phyloP scores from a whole-genome alignment of 176 grass and related monocot genomes.

The Pharus latifolius region DNA sequence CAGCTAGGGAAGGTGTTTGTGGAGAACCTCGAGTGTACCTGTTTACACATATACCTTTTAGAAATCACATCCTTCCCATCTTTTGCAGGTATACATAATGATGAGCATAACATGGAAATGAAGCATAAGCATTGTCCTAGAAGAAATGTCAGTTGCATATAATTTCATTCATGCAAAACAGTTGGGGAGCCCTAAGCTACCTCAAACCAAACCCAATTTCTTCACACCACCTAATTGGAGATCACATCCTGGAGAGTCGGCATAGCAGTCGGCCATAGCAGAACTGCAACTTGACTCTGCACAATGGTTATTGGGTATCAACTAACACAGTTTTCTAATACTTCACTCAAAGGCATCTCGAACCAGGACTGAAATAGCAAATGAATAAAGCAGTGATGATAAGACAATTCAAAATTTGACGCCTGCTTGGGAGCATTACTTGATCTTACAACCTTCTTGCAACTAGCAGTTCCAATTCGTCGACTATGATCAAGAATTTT shows the following conservation, averaged over 20 bases:
- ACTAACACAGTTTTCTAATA: conserved; percentile 6
- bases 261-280: background rate
- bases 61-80: background rate
- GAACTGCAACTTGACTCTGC: conserved; percentile 50
- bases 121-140: background rate
- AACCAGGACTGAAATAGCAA: background rate
- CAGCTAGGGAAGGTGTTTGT: conserved; percentile 70
- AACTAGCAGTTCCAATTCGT: background rate
- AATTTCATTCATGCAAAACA: conserved; percentile 31
- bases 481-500: background rate
- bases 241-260: conserved; percentile 32
- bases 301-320: conserved; percentile 25
- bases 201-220: conserved; percentile 26
- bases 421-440: background rate
- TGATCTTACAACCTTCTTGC: background rate
- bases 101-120: background rate
- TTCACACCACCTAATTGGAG: conserved; percentile 12
- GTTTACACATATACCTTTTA: conserved; percentile 21
- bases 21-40: conserved; percentile 69
- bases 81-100: background rate
- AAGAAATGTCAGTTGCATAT: background rate
- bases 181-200: conserved; percentile 9
- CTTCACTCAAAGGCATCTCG: conserved; percentile 3
- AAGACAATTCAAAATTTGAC: background rate
- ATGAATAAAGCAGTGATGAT: background rate